A percentile compares a stretch with the other conserved stretches of the same genome.
These are phyloP conservation scores for Tricholomella constricta DNA, from an alignment of 768 basidiomycete species.

Conservation along the genomic window DNA sequence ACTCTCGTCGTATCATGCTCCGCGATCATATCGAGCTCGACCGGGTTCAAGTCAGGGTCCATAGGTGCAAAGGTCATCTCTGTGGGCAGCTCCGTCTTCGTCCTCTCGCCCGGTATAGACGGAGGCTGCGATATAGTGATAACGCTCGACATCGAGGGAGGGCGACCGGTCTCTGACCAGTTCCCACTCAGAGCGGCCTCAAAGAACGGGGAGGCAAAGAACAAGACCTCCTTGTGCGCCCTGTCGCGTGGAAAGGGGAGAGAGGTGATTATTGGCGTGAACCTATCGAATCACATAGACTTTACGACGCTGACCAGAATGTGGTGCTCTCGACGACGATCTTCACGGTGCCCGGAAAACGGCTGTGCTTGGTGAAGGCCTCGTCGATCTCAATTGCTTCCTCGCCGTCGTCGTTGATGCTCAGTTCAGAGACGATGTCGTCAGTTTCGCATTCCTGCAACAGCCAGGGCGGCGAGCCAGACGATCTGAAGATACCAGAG, in stretches of 20 bases:
- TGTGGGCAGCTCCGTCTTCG: constrained; percentile 41
- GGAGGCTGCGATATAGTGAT: constrained; percentile 84
- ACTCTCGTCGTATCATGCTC: constrained; percentile 41
- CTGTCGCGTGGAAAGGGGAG: constrained; percentile 40
- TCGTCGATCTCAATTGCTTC: constrained; percentile 79
- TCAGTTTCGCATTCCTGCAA: constrained; percentile 75
- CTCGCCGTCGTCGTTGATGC: constrained; percentile 63
- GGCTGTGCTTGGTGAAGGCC: constrained; percentile 67
- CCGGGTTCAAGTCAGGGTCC: constrained; percentile 48
- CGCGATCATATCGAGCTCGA: constrained; percentile 42
- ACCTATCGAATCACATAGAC: constrained; percentile 1
- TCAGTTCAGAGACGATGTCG: constrained; percentile 69
- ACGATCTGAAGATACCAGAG: constrained; percentile 79
- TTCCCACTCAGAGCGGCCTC: constrained; percentile 87
- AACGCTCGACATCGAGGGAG: constrained; percentile 76
- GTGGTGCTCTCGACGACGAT: constrained; percentile 87
- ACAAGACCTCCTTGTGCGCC: constrained; percentile 90
- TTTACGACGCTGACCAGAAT: constrained; percentile 69
- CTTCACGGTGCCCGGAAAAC: constrained; percentile 86
- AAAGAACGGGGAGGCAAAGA: constrained; percentile 95
- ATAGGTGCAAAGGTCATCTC: constrained; percentile 65
- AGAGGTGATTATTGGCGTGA: constrained; percentile 7
- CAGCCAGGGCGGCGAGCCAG: constrained; percentile 80
- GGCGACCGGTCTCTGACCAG: constrained; percentile 89
- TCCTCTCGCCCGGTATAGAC: constrained; percentile 51